Conservation (phyloP, 805 yeast species). For the Lipomyces sp. region DNA sequence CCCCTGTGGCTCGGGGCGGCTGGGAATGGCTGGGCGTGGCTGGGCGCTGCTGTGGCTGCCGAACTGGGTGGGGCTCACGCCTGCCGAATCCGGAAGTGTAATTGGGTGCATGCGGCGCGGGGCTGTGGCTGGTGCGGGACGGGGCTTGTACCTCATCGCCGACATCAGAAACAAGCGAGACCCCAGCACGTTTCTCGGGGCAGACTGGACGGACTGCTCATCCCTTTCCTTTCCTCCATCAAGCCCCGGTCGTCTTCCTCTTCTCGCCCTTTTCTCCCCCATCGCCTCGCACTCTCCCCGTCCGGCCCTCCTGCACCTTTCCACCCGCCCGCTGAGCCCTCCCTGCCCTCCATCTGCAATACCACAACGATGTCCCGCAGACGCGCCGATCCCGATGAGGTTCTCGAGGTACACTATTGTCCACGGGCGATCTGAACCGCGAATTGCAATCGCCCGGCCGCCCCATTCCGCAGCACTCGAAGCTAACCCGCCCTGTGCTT, state of each 20-base stretch:
- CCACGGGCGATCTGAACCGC: background rate
- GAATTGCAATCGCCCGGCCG: background rate
- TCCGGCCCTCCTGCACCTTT: background rate
- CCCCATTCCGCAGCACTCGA: background rate
- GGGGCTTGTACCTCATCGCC: background rate
- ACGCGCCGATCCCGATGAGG: conserved; percentile 29
- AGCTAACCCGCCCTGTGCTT: background rate
- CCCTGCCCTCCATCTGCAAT: background rate
- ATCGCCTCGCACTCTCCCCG: no score
- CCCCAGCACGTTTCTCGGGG: no score
- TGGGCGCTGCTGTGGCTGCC: no score
- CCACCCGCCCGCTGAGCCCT: background rate
- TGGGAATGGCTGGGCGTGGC: no score
- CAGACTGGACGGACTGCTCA: no score
- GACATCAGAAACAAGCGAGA: background rate
- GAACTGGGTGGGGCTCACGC: background rate
- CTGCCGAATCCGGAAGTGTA: conserved; percentile 3
- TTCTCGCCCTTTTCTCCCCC: no score
- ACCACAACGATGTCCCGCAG: conserved; percentile 20
- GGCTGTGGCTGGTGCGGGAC: background rate
- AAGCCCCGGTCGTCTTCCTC: no score
- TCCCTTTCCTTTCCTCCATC: no score
- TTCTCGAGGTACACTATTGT: conserved; percentile 20
- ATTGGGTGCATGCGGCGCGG: conserved; percentile 3
- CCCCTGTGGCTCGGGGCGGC: no score